These are phyloP conservation scores for Gyromitra esculenta DNA, from an alignment of 2,329 filamentous ascomycete species.

Conservation along the genomic window DNA sequence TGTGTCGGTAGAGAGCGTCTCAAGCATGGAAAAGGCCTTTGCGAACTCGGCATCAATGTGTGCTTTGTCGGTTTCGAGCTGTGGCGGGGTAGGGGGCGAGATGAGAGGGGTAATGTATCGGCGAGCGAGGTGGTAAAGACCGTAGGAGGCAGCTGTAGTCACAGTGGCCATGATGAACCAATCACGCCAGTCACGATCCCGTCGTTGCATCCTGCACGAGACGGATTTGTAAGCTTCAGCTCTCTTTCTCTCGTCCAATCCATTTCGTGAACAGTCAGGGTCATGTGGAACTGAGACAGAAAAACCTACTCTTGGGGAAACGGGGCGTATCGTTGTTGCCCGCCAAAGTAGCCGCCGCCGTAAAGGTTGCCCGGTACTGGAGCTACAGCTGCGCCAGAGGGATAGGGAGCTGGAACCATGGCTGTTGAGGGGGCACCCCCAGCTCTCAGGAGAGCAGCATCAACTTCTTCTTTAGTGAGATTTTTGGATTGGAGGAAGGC, in stretches of 20 bases:
- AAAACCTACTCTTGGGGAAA: constrained; percentile 44
- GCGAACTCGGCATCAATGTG: constrained; percentile 93
- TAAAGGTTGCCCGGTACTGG: constrained; percentile 43
- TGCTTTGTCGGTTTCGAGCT: constrained; percentile 92
- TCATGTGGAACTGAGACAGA: constrained; percentile 18
- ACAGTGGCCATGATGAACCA: constrained; percentile 99
- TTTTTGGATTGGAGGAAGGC: constrained; percentile 97
- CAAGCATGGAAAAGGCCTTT: constrained; percentile 87
- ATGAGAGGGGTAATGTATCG: constrained; percentile 92
- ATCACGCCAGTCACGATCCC: constrained; percentile 85
- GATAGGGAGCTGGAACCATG: constrained; percentile 29
- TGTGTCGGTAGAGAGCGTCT: constrained; percentile 91
- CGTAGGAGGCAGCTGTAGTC: constrained; percentile 87
- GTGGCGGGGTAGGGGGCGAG: constrained; percentile 89
- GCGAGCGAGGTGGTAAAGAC: constrained; percentile 87
- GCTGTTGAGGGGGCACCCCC: constrained; percentile 62
- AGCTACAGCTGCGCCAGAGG: constrained; percentile 19
- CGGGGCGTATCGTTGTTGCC: constrained; percentile 36
- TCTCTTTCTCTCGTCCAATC: neutral
- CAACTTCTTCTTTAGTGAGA: constrained; percentile 93
- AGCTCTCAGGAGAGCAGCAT: constrained; percentile 79
- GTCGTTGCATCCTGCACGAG: constrained; percentile 31
- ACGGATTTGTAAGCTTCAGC: constrained; percentile 49
- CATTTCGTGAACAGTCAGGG: neutral
- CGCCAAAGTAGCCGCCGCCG: constrained; percentile 42